A percentile compares a stretch with the other conserved stretches of the same genome.
Conservation (phyloP, 768 basidiomycete species). For the Termitomyces sp. region DNA sequence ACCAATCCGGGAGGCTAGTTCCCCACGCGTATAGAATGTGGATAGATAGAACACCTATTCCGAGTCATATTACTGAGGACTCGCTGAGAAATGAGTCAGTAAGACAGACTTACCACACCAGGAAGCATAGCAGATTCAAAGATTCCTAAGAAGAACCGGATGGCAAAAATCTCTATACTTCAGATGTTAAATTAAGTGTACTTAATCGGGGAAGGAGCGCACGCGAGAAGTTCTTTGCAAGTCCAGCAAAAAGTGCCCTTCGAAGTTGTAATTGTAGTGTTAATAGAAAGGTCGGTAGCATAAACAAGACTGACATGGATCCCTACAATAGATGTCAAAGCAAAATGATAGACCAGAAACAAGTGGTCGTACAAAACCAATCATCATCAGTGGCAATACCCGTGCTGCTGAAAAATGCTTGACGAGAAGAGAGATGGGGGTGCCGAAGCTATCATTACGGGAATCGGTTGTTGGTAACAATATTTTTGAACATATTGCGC, state of each 20-base stretch:
- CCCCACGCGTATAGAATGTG: constrained; percentile 47
- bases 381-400: constrained; percentile 46
- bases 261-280: not conserved
- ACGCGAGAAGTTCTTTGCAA: constrained; percentile 46
- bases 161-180: constrained; percentile 39
- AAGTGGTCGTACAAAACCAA: constrained; percentile 40
- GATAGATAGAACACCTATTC: constrained; percentile 46
- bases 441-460: constrained; percentile 35
- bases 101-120: constrained; percentile 31
- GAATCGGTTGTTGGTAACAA: not conserved
- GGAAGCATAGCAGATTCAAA: constrained; percentile 50
- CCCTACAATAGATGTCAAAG: constrained; percentile 25
- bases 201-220: constrained; percentile 2
- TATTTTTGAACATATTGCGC: constrained; percentile 6
- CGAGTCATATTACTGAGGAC: not conserved
- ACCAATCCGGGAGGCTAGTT: constrained; percentile 48
- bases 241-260: constrained; percentile 43
- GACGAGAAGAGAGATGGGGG: constrained; percentile 45
- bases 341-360: not conserved
- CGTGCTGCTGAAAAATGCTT: constrained; percentile 46
- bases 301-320: constrained; percentile 30
- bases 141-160: constrained; percentile 48
- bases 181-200: not conserved
- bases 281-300: not conserved
- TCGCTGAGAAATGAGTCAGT: not conserved